Conservation (phyloP, 257 asterid species). For the Nicotiana undulata region DNA sequence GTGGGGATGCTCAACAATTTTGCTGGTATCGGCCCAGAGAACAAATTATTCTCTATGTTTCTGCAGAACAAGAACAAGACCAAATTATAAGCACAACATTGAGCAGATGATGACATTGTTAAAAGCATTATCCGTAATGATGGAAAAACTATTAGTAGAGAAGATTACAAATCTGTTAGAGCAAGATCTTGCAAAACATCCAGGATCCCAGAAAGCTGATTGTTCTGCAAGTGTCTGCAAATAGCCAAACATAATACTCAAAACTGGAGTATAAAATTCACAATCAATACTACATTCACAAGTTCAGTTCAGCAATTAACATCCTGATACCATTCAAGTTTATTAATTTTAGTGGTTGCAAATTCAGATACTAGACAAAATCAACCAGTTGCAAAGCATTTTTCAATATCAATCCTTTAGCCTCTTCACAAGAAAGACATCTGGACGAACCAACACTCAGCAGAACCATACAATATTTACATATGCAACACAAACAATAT, state of each 20-base stretch:
- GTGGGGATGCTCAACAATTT: constrained; percentile 51
- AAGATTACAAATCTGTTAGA: constrained; percentile 58
- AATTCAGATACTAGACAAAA: not conserved
- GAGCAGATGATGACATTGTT: not conserved
- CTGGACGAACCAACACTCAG: not conserved
- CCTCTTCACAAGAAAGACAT: not conserved
- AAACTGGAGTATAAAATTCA: not conserved
- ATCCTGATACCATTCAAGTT: not conserved
- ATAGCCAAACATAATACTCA: constrained; percentile 9
- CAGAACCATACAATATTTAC: not conserved
- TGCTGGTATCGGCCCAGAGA: constrained; percentile 87
- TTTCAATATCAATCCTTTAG: not conserved
- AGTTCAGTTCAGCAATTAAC: not conserved
- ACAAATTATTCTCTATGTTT: constrained; percentile 73
- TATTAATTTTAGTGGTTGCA: not conserved
- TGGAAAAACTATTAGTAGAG: not conserved
- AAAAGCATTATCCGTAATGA: not conserved
- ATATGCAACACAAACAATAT: not conserved
- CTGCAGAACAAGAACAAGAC: constrained; percentile 29
- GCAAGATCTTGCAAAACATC: constrained; percentile 81
- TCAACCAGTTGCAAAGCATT: not conserved
- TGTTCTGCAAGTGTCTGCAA: constrained; percentile 81
- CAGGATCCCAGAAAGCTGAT: constrained; percentile 73
- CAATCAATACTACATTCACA: not conserved
- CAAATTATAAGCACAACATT: not conserved